Percentiles rank a stretch among this genome's conserved stretches.
Conservation (phyloP, 2,329 filamentous ascomycete species). For the Verticillium klebahnii region DNA sequence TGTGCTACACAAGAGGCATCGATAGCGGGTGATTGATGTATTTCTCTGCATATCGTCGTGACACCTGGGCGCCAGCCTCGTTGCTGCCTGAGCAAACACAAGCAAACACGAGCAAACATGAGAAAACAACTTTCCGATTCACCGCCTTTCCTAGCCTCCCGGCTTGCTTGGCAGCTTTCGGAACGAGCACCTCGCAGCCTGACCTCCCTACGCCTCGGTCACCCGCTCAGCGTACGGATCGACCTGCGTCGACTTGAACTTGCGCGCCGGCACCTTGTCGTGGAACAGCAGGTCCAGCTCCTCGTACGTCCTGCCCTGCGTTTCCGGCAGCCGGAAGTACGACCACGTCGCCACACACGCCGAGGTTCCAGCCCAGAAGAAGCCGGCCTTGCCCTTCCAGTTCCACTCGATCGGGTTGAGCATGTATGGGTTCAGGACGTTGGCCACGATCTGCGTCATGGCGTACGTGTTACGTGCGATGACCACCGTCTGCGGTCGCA, state of each 20-base stretch:
- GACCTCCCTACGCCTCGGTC: background rate
- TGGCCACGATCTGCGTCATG: conserved; percentile 32
- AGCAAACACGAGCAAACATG: no score
- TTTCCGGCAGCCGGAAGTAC: conserved; percentile 28
- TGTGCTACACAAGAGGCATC: no score
- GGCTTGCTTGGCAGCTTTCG: no score
- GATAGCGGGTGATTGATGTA: no score
- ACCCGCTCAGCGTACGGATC: conserved; percentile 1
- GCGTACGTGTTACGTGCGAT: conserved; percentile 34
- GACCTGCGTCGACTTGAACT: conserved; percentile 42
- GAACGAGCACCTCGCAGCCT: no score
- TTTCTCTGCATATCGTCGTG: no score
- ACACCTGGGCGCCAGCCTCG: no score
- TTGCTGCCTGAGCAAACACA: no score
- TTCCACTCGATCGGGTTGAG: conserved; percentile 26
- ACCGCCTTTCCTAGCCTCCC: no score
- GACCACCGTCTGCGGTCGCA: conserved; percentile 36
- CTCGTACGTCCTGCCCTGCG: conserved; percentile 24
- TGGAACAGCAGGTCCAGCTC: conserved; percentile 30
- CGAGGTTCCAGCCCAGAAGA: conserved; percentile 24
- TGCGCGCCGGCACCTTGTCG: conserved; percentile 19
- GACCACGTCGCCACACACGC: conserved; percentile 21
- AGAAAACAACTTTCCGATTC: no score
- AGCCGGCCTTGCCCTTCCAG: conserved; percentile 30
- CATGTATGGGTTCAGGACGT: conserved; percentile 27